Evolutionary conservation across 306 rosid species (phyloP).

Genomic region (Prunus mume): DNA sequence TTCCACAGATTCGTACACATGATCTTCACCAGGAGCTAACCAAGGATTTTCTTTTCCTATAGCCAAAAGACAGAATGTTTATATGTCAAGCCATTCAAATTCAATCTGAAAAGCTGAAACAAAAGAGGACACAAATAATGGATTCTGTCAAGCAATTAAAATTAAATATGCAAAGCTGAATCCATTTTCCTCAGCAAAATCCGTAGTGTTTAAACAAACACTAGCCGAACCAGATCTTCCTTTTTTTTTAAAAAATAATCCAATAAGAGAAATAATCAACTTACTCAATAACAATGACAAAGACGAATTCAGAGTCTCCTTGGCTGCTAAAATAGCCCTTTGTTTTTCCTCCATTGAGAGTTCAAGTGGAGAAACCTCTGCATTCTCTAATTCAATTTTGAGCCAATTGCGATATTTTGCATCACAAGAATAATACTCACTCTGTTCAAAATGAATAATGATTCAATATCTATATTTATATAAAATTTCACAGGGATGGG

Average conservation of each 20-base stretch:
- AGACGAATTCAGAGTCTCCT: slow-evolving; percentile 72
- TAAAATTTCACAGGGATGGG: not conserved
- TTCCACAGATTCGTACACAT: slow-evolving; percentile 46
- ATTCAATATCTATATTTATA: not conserved
- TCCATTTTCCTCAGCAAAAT: not conserved
- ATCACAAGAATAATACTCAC: slow-evolving; percentile 91
- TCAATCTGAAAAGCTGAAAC: not conserved
- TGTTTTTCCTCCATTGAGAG: slow-evolving; percentile 82
- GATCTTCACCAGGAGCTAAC: slow-evolving; percentile 49
- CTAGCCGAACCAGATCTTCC: slow-evolving; percentile 16
- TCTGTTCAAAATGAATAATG: slow-evolving; percentile 41
- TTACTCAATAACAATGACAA: slow-evolving; percentile 72
- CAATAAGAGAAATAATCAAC: slow-evolving; percentile 23
- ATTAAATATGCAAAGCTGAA: not conserved
- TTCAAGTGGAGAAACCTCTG: slow-evolving; percentile 55
- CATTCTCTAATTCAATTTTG: slow-evolving; percentile 76
- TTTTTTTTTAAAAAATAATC: not conserved
- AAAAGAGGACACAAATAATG: slow-evolving; percentile 2
- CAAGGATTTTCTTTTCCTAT: slow-evolving; percentile 77
- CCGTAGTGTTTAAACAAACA: not conserved
- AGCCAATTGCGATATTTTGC: slow-evolving; percentile 99
- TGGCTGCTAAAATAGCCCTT: slow-evolving; percentile 65
- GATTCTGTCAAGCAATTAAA: not conserved
- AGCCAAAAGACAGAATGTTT: slow-evolving; percentile 25
- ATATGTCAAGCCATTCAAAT: not conserved